Base-by-base conservation (phyloP, 1,139 yeast species). In the Blastobotrys petasosporus region DNA sequence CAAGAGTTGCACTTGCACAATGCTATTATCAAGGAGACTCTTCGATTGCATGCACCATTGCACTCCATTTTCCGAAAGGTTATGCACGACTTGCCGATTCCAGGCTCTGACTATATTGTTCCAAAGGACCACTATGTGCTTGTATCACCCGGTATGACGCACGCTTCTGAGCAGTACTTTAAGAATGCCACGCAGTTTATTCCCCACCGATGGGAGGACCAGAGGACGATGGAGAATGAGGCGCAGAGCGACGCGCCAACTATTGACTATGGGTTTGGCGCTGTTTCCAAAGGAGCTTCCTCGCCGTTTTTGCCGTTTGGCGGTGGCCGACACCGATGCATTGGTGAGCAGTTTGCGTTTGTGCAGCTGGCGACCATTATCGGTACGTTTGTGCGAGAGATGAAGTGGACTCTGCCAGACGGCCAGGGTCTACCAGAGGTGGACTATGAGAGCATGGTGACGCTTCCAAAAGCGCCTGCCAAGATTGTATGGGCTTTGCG, bases 251-350 rank as follows among this genome's bases (percentile, higher is more conserved):
- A 68, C 5, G 77, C 72, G 29, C 82, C 74, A 45, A 75, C 84
- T 45, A 80, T 90, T 42, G 98, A 92, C 67, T 90, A 88, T 64
- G 97, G 97, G 13, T 92, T 90, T 60, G 97, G 97, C 63, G 86
- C 90, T 51, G 86, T 92, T 55, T 81, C 95, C 44, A 92, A 92
- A 70, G 98, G 97, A 69, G 97, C 92, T 37, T 72, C 85, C 20
- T 86, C 96, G 42, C 96, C 98, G 47, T 94, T 87, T 69, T 78
- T 92, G 65, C 98, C 98, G 47, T 92, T 92, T 62, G 98, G 98
- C 58, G 98, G 97, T 67, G 99, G 99, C 56, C 85, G 99, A 75
- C 99, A 92, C 67, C 84, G 98, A 72, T 92, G 99, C 71, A 88
- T 92, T 62, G 99, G 99, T 61, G 99, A 92, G 70, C 97, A 90